These are phyloP conservation scores for Yamagishiella unicocca DNA, from an alignment of 139 green algal species.

Conservation along the genomic window DNA sequence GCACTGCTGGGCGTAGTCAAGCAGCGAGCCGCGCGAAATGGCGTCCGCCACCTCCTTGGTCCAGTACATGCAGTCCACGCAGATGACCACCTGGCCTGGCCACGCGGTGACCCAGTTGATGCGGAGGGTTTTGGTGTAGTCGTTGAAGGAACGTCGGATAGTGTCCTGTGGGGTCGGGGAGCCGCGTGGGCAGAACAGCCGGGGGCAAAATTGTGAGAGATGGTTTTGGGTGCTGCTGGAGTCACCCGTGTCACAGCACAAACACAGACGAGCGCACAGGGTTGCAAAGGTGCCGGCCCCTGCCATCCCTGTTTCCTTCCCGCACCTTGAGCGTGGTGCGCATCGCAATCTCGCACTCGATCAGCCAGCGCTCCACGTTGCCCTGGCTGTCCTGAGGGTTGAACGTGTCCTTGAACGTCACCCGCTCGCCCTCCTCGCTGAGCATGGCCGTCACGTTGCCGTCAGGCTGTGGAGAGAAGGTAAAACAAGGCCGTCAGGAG, in stretches of 20 bases:
- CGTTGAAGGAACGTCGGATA: constrained; percentile 64
- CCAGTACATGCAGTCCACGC: constrained; percentile 84
- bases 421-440: constrained; percentile 80
- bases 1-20: constrained; percentile 73
- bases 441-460: constrained; percentile 77
- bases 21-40: constrained; percentile 64
- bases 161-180: constrained; percentile 35
- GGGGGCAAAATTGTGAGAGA: too few relatives aligned
- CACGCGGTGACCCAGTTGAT: constrained; percentile 68
- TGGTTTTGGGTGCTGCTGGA: too few relatives aligned
- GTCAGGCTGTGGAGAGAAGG: constrained; percentile 39
- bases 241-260: too few relatives aligned
- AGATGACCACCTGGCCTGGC: constrained; percentile 79
- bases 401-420: constrained; percentile 70
- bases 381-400: constrained; percentile 70
- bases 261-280: too few relatives aligned
- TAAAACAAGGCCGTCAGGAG: too few relatives aligned
- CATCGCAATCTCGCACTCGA: constrained; percentile 83
- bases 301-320: too few relatives aligned
- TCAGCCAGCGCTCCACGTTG: constrained; percentile 87
- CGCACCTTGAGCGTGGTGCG: constrained; percentile 67
- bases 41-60: constrained; percentile 73
- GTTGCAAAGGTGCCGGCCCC: too few relatives aligned
- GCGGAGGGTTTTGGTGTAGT: constrained; percentile 69
- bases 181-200: too few relatives aligned